Percentiles rank a stretch among this genome's conserved stretches.
Evolutionary conservation across 2,329 filamentous ascomycete species (phyloP).

Genomic region (Neurospora sp.): DNA sequence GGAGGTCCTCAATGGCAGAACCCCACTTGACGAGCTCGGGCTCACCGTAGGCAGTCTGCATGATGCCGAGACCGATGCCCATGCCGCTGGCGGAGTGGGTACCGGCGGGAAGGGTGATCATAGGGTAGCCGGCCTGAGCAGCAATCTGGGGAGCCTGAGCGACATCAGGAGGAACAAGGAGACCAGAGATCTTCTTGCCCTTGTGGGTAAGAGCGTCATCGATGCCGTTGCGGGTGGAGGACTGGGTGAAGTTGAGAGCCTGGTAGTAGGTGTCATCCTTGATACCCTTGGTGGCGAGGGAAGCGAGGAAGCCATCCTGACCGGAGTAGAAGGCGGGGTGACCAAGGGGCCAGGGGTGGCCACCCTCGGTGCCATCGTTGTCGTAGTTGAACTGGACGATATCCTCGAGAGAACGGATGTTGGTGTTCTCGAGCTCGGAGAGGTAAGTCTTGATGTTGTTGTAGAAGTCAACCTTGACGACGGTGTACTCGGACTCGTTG

Average conservation of each 20-base stretch:
- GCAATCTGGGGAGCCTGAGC: slow-evolving; percentile 59
- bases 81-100: slow-evolving; percentile 43
- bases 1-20: slow-evolving; percentile 53
- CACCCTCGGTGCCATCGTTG: slow-evolving; percentile 58
- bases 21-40: slow-evolving; percentile 46
- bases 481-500: slow-evolving; percentile 67
- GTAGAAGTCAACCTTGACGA: slow-evolving; percentile 63
- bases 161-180: slow-evolving; percentile 60
- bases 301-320: slow-evolving; percentile 61
- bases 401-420: slow-evolving; percentile 50
- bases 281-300: slow-evolving; percentile 47
- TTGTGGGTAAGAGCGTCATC: slow-evolving; percentile 50
- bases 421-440: slow-evolving; percentile 49
- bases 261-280: slow-evolving; percentile 57
- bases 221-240: slow-evolving; percentile 55
- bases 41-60: slow-evolving; percentile 53
- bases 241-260: slow-evolving; percentile 52
- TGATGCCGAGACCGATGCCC: slow-evolving; percentile 50
- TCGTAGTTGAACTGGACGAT: slow-evolving; percentile 55
- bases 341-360: slow-evolving; percentile 40
- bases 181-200: slow-evolving; percentile 41
- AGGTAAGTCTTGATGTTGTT: slow-evolving; percentile 53
- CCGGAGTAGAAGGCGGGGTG: slow-evolving; percentile 58
- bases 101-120: slow-evolving; percentile 58
- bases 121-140: slow-evolving; percentile 66